Percentiles rank a stretch among this genome's conserved stretches.
Conservation (phyloP, 2,329 filamentous ascomycete species). For the Fusarium marasasianum region DNA sequence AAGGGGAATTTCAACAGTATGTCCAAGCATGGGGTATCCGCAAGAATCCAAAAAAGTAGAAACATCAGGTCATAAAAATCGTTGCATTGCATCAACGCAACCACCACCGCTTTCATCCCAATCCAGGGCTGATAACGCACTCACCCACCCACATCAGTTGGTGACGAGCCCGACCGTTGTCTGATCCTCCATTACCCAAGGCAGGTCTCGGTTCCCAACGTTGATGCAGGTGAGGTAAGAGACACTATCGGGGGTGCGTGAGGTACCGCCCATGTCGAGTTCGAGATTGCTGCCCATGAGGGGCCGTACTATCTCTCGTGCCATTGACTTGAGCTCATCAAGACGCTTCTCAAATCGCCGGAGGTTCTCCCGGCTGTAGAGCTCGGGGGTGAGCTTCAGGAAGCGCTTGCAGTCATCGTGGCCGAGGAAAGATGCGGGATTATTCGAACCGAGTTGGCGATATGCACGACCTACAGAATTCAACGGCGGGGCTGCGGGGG, state of each 20-base stretch:
- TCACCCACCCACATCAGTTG: constrained; percentile 9
- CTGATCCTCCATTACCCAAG: constrained; percentile 56
- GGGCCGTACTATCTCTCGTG: constrained; percentile 82
- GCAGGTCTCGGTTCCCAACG: constrained; percentile 60
- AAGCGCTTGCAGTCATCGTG: constrained; percentile 94
- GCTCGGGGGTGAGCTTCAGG: constrained; percentile 81
- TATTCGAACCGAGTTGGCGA: constrained; percentile 74
- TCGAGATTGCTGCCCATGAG: constrained; percentile 88
- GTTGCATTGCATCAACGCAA: constrained; percentile 33
- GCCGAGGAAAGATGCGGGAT: constrained; percentile 70
- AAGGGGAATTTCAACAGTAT: constrained; percentile 29
- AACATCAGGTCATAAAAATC: constrained; percentile 39
- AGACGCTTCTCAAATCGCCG: constrained; percentile 85
- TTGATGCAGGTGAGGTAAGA: constrained; percentile 62
- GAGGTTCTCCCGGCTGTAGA: constrained; percentile 88
- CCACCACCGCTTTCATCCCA: constrained; percentile 11
- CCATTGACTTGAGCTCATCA: constrained; percentile 87
- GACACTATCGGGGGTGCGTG: constrained; percentile 54
- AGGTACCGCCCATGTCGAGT: constrained; percentile 69
- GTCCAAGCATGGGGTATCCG: constrained; percentile 39
- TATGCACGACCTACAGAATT: constrained; percentile 77
- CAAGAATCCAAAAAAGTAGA: constrained; percentile 27
- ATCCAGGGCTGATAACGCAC: background rate
- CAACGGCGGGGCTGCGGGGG: constrained; percentile 56
- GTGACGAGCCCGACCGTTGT: constrained; percentile 20